Evolutionary conservation across 2,329 filamentous ascomycete genomes (phyloP).

Genomic region (Ceratocystis huliohia): DNA sequence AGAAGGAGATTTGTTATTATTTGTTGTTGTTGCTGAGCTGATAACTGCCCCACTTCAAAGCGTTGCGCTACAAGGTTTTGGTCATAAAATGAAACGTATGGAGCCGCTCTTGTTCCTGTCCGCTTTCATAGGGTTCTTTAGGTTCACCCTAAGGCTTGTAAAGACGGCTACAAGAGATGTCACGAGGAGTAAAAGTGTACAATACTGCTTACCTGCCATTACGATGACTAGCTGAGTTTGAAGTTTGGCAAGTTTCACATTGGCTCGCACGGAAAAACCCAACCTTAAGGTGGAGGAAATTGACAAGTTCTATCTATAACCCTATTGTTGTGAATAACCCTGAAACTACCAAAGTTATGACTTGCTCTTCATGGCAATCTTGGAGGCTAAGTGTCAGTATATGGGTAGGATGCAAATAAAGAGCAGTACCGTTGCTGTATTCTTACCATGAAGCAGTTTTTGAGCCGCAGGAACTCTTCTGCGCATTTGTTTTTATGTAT

Average conservation of each 20-base stretch:
- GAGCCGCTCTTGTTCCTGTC: background rate
- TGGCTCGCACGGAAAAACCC: no score
- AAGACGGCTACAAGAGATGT: no score
- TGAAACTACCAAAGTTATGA: background rate
- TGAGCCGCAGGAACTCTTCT: slow-evolving; percentile 71
- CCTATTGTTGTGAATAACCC: background rate
- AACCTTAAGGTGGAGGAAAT: no score
- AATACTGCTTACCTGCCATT: no score
- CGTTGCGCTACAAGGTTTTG: background rate
- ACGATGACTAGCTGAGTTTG: no score
- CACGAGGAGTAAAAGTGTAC: no score
- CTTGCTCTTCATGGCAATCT: slow-evolving; percentile 10
- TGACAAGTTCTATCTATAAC: background rate
- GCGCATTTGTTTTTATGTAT: slow-evolving; percentile 83
- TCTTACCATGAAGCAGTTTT: slow-evolving; percentile 70
- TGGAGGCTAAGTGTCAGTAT: background rate
- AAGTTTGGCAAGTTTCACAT: no score
- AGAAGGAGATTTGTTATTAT: background rate
- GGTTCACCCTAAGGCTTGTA: no score
- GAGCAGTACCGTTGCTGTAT: background rate
- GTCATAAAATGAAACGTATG: background rate
- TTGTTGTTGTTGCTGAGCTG: background rate
- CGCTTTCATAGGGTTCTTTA: no score
- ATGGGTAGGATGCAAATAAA: background rate
- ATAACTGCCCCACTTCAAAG: background rate